Evolutionary conservation across 2,329 filamentous ascomycete species (phyloP), one percentile per base, ranked within the genome.

Genomic region (Ophiosphaerella narmari): DNA sequence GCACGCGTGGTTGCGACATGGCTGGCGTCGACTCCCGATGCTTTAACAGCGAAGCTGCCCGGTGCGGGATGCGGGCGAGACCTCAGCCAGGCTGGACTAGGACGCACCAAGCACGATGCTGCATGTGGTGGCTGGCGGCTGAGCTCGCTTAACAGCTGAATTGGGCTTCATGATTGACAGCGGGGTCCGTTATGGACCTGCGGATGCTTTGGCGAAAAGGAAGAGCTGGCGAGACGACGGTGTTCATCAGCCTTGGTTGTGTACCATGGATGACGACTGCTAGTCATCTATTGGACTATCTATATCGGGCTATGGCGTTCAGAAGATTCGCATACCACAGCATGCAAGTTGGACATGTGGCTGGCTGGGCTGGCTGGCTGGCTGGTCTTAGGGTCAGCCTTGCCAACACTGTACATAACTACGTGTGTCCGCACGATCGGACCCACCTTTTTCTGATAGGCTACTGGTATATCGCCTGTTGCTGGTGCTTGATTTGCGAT

Each of bases 21-120:
- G 31, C 16, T 24, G 31, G 34, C 23, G 16, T 23, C 31, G 9
- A 18, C n/a, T 31, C 23, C 39, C 31, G 39, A 31, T n/a, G n/a
- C 21, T 26, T 13, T 32, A 11, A 21, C 18, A 21, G 26, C 21
- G 23, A 33, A 23, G 26, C 18, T 26, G 18, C 18, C 18, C 18
- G 44, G 16, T 33, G 44, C 38, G 13, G 36, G 2, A 35, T 40
- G 44, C 23, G 36, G 44, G 44, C 44, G 44, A 46, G 44, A 31
- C 37, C 44, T 41, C 37, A 47, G 44, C 44, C 44, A 35, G 32
- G 37, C 32, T 37, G 16, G 29, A n/a, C 44, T 46, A 46, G 31
- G 31, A 29, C 16, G 23, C 31, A 34, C 44, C 41, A 47, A 41
- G n/a, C 31, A 29, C 31, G 21, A 21, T n/a, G 12, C 8, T 40